phyloP scores from a whole-genome alignment of 139 green algal genomes.

The Tetradesmus obliquus region DNA sequence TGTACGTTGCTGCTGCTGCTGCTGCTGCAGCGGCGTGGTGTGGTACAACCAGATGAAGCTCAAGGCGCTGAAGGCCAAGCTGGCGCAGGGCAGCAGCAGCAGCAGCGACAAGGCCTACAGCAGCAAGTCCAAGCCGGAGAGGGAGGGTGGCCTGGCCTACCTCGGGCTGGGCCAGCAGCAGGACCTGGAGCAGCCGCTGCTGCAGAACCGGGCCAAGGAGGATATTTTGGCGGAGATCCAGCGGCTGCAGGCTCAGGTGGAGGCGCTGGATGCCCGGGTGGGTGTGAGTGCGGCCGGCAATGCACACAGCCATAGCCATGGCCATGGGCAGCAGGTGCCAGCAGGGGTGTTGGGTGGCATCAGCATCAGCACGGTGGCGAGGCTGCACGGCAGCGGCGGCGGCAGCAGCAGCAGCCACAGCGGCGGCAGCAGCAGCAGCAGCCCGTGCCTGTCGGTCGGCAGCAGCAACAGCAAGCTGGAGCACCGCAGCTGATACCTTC shows the following conservation, averaged over 20 bases:
- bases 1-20: neutral
- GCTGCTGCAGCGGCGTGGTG: conserved; percentile 55
- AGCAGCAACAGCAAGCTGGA: conserved; percentile 1
- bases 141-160: neutral
- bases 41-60: conserved; percentile 86
- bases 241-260: conserved; percentile 67
- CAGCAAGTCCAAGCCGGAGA: neutral
- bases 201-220: conserved; percentile 61
- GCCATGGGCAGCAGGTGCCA: too few relatives aligned
- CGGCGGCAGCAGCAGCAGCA: neutral
- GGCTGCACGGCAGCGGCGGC: neutral
- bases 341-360: too few relatives aligned
- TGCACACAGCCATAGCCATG: too few relatives aligned
- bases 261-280: conserved; percentile 50
- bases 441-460: neutral
- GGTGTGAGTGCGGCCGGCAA: neutral
- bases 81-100: conserved; percentile 34
- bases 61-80: conserved; percentile 69
- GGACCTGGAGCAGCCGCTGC: neutral
- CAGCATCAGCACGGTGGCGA: neutral
- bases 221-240: conserved; percentile 71
- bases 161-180: conserved; percentile 19
- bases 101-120: neutral
- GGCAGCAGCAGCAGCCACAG: neutral
- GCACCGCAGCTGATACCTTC: neutral